A percentile compares a stretch with the other conserved stretches of the same genome.
Conservation (phyloP, 2,329 filamentous ascomycete species). For the Pseudocercospora fuligena region DNA sequence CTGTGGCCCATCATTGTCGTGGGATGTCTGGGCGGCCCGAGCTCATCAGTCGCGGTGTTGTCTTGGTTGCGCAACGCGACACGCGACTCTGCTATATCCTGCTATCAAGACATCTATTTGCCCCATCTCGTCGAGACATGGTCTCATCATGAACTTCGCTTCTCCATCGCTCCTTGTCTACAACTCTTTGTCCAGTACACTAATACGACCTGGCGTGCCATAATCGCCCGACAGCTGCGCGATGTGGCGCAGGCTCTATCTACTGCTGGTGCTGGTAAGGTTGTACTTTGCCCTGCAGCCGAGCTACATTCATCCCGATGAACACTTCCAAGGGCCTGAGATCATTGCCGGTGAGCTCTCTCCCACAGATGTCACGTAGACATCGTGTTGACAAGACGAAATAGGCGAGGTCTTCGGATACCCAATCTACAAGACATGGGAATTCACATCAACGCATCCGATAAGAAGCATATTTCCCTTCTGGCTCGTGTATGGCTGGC, state of each 20-base stretch:
- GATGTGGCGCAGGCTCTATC: constrained; percentile 92
- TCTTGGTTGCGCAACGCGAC: constrained; percentile 4
- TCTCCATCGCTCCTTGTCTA: constrained; percentile 13
- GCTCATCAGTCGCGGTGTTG: constrained; percentile 4
- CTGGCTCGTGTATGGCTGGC: constrained; percentile 93
- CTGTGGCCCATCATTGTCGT: neutral
- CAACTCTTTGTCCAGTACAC: neutral
- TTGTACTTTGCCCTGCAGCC: constrained; percentile 93
- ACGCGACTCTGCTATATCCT: neutral
- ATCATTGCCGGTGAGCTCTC: constrained; percentile 77
- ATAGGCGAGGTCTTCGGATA: constrained; percentile 91
- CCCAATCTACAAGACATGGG: constrained; percentile 89
- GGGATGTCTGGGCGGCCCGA: neutral
- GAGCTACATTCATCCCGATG: constrained; percentile 97
- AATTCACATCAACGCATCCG: constrained; percentile 85
- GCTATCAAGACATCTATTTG: neutral
- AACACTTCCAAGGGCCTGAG: constrained; percentile 98
- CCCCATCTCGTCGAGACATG: neutral
- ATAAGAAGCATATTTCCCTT: constrained; percentile 95
- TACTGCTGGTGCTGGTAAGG: constrained; percentile 82
- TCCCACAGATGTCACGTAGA: neutral
- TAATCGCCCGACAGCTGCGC: constrained; percentile 14
- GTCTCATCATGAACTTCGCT: constrained; percentile 7
- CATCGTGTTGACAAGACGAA: neutral
- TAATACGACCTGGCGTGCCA: neutral